These are phyloP conservation scores for Gossypium bickii DNA, from an alignment of 345 rosid species.

Conservation along the genomic window DNA sequence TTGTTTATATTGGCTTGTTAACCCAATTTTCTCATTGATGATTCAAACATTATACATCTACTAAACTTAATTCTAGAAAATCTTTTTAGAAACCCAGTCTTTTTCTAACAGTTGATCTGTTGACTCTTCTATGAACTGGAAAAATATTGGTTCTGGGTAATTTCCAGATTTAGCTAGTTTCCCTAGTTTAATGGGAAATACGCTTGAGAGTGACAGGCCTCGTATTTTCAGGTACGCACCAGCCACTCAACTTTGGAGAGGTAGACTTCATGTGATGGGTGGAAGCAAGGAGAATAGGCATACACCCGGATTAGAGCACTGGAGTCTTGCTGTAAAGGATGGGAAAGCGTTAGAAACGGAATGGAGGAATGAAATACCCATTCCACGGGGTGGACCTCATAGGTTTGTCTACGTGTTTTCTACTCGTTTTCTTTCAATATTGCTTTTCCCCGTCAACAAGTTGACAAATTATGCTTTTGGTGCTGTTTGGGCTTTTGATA, in stretches of 20 bases:
- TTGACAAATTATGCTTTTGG: slow-evolving; percentile 2
- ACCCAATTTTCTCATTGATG: not conserved
- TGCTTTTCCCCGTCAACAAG: not conserved
- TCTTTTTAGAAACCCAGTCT: not conserved
- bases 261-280: slow-evolving; percentile 99
- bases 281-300: slow-evolving; percentile 91
- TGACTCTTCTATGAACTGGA: not conserved
- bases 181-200: not conserved
- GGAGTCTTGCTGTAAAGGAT: slow-evolving; percentile 89
- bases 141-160: not conserved
- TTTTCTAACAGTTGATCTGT: not conserved
- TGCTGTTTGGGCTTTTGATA: not conserved
- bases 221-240: slow-evolving; percentile 79
- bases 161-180: not conserved
- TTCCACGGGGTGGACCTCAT: slow-evolving; percentile 98
- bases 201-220: not conserved
- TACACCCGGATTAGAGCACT: slow-evolving; percentile 83
- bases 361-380: slow-evolving; percentile 87
- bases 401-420: slow-evolving; percentile 40
- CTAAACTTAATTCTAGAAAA: not conserved
- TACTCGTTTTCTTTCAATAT: not conserved
- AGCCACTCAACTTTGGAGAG: slow-evolving; percentile 95
- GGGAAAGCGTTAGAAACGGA: slow-evolving; percentile 77
- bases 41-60: not conserved
- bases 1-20: not conserved